These are phyloP conservation scores for Santalum album DNA, from an alignment of 164 flowering plant species.

Conservation along the genomic window DNA sequence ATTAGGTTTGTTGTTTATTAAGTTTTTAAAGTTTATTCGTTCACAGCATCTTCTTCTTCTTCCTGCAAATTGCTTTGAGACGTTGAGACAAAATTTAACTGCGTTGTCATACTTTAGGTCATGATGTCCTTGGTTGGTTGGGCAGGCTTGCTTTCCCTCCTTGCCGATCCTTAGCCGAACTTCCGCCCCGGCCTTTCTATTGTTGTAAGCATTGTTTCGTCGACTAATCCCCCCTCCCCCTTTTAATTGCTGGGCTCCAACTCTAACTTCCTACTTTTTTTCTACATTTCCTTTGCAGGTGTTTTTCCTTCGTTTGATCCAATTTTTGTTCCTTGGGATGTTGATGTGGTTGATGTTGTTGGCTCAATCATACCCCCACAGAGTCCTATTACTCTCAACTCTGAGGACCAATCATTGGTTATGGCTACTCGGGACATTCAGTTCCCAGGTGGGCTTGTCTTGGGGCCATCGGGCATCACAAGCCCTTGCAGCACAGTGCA, in stretches of 20 bases:
- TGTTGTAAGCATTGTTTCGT: not conserved
- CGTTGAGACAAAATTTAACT: not conserved
- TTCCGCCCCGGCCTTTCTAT: not conserved
- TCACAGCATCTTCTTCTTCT: not conserved
- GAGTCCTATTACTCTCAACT: not conserved
- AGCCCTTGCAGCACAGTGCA: not conserved
- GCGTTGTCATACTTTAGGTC: not conserved
- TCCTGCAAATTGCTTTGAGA: not conserved
- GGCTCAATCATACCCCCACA: not conserved
- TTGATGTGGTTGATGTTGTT: not conserved
- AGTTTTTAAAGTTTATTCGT: not conserved
- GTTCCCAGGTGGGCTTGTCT: not conserved
- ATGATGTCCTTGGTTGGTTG: not conserved
- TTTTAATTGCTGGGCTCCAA: not conserved
- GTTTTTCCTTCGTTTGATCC: not conserved
- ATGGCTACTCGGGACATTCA: not conserved
- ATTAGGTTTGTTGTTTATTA: not conserved
- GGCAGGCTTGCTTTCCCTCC: slow-evolving; percentile 3
- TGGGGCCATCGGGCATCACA: not conserved
- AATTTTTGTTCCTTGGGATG: not conserved
- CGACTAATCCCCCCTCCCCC: not conserved
- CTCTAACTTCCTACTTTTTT: not conserved
- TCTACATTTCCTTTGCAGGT: not conserved
- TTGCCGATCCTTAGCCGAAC: not conserved
- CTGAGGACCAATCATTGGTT: not conserved